Evolutionary conservation across 345 rosid species (phyloP).

Genomic region (Eucalyptus sp.): DNA sequence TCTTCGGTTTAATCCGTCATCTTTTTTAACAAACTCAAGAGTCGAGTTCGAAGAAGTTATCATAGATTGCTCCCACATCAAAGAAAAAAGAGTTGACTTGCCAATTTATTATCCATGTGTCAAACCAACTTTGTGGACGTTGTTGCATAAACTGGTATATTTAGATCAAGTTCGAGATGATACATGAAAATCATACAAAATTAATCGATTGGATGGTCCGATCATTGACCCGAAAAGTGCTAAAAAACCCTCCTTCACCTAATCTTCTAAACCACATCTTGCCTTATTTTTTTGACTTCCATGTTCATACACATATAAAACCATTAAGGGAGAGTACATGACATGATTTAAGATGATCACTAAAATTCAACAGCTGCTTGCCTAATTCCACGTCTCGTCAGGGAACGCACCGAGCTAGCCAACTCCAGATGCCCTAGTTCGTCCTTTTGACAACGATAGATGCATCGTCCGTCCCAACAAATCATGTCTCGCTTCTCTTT

Average conservation of each 20-base stretch:
- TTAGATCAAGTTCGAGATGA: neutral
- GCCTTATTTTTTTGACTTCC: neutral
- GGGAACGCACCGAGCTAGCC: neutral
- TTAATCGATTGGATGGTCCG: neutral
- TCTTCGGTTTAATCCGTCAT: neutral
- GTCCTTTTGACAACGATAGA: neutral
- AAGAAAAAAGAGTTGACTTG: neutral
- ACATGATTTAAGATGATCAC: neutral
- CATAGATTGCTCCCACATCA: neutral
- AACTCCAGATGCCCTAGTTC: neutral
- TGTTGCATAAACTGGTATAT: accelerated
- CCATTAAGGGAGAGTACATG: neutral
- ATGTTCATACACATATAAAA: neutral
- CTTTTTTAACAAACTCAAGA: neutral
- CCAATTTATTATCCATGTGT: neutral
- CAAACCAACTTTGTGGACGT: neutral
- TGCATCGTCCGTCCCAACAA: neutral
- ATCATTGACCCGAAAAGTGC: neutral
- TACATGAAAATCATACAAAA: neutral
- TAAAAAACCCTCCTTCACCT: neutral
- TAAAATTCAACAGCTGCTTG: neutral
- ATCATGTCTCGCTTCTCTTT: accelerated
- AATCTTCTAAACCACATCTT: neutral
- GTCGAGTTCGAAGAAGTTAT: neutral
- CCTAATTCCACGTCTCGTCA: neutral